Evolutionary conservation across 2,329 filamentous ascomycete species (phyloP).

Genomic region (Ramichloridium luteum): DNA sequence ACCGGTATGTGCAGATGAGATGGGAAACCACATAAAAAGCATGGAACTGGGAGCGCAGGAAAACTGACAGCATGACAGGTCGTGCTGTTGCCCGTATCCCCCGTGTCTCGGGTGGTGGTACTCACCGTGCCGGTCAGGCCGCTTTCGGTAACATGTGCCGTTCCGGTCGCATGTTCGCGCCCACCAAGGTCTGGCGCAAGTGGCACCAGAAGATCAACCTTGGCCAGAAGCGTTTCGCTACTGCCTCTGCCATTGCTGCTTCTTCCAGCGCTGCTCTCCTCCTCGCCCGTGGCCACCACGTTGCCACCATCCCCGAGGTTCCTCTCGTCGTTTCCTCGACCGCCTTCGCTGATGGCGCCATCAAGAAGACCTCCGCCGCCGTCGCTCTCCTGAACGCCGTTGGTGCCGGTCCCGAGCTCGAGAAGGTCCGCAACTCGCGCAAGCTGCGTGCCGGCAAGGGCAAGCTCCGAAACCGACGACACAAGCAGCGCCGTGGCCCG

Average conservation of each 20-base stretch:
- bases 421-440: constrained; percentile 92
- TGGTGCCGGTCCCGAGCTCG: constrained; percentile 79
- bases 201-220: constrained; percentile 99
- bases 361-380: constrained; percentile 81
- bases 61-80: constrained; percentile 42
- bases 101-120: constrained; percentile 99
- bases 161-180: constrained; percentile 99
- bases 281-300: constrained; percentile 91
- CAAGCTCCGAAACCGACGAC: constrained; percentile 91
- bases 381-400: constrained; percentile 78
- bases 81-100: constrained; percentile 99
- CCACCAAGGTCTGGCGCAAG: constrained; percentile 99
- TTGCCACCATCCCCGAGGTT: constrained; percentile 86
- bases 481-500: constrained; percentile 94
- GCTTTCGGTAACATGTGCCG: constrained; percentile 99
- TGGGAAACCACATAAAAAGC: constrained; percentile 1
- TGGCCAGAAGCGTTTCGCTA: constrained; percentile 98
- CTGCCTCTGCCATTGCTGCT: constrained; percentile 90
- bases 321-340: constrained; percentile 91
- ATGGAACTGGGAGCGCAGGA: constrained; percentile 7
- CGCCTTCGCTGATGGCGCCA: constrained; percentile 65
- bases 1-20: constrained; percentile 51
- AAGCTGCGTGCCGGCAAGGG: constrained; percentile 98
- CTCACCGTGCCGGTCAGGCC: constrained; percentile 98
- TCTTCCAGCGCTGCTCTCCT: constrained; percentile 91